These are phyloP conservation scores for Aureobasidium uvarum DNA, from an alignment of 2,329 filamentous ascomycete genomes.

Conservation along the genomic window DNA sequence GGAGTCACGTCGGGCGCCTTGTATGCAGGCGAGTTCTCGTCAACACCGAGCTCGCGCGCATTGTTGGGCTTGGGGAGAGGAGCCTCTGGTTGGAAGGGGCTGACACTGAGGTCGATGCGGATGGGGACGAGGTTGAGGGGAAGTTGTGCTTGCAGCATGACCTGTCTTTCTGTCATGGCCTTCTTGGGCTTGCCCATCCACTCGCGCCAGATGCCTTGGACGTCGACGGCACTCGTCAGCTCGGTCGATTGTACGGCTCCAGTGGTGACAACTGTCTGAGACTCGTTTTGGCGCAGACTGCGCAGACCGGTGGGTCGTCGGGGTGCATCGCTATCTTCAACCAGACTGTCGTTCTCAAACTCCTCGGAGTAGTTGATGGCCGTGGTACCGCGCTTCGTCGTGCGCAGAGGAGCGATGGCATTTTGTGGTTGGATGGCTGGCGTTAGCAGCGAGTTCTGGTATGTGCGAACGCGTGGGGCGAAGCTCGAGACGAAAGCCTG, in stretches of 20 bases:
- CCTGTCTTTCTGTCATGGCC: slow-evolving; percentile 57
- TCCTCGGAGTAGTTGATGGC: slow-evolving; percentile 98
- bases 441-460: slow-evolving; percentile 87
- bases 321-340: slow-evolving; percentile 70
- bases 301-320: slow-evolving; percentile 72
- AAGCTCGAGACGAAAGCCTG: slow-evolving; percentile 91
- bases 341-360: slow-evolving; percentile 76
- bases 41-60: slow-evolving; percentile 57
- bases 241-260: slow-evolving; percentile 82
- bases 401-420: slow-evolving; percentile 64
- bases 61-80: slow-evolving; percentile 64
- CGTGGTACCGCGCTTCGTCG: slow-evolving; percentile 95
- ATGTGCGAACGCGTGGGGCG: slow-evolving; percentile 83
- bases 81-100: slow-evolving; percentile 67
- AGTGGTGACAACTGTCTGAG: slow-evolving; percentile 59
- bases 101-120: slow-evolving; percentile 90
- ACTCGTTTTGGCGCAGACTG: slow-evolving; percentile 71
- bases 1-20: slow-evolving; percentile 74
- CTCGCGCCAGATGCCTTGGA: slow-evolving; percentile 90
- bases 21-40: slow-evolving; percentile 75
- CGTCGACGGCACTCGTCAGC: slow-evolving; percentile 69
- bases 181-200: slow-evolving; percentile 79
- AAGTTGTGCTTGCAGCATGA: slow-evolving; percentile 66
- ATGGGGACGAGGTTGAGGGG: slow-evolving; percentile 92
- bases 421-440: slow-evolving; percentile 70